Base-by-base conservation (phyloP, 257 asterid species). In the Solanum tacnaense region DNA sequence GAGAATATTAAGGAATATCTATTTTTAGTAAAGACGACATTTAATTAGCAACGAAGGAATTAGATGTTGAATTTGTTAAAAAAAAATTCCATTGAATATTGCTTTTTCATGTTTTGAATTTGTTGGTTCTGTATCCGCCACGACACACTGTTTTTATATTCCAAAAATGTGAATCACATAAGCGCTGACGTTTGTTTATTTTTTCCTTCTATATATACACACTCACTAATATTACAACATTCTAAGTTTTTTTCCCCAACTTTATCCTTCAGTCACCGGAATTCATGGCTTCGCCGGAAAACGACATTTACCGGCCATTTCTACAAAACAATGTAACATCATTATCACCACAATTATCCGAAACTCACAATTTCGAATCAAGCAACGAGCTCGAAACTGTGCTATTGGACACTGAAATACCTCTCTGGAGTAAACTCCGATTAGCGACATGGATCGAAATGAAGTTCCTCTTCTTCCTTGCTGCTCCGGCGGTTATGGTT, bases 401-500 rank as follows among this genome's bases (percentile, higher is more conserved):
- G 67, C 32, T 88, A 12, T 18, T 21, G 5, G n/a, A 85, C 74
- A 62, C 88, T 29, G 86, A 75, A 32, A n/a, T 74, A 10, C 31
- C 90, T 3, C 18, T 72, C 0, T 56, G 81, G 29, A 68, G 21
- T 44, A 84, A 84, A 27, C 9, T 88, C 65, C 58, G 27, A 16
- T 56, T 60, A 39, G 88, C 86, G 2, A 21, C 90, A 85, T 85
- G 88, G 86, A 76, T 88, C 1, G 90, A 88, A 84, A 23, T 85
- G 82, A 85, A 84, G 41, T 36, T 88, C 3, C 74, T 85, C 2
- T 23, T 75, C 29, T 4, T 62, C 71, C 81, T 88, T 1, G 90
- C 90, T 36, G 86, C 86, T 10, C 90, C 90, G 2, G 90, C 90
- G 13, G 90, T 88, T 9, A 32, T 32, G 56, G 90, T 88, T 16